Evolutionary conservation across 2,329 filamentous ascomycete species (phyloP).

Genomic region (Aspergillus japonicus): DNA sequence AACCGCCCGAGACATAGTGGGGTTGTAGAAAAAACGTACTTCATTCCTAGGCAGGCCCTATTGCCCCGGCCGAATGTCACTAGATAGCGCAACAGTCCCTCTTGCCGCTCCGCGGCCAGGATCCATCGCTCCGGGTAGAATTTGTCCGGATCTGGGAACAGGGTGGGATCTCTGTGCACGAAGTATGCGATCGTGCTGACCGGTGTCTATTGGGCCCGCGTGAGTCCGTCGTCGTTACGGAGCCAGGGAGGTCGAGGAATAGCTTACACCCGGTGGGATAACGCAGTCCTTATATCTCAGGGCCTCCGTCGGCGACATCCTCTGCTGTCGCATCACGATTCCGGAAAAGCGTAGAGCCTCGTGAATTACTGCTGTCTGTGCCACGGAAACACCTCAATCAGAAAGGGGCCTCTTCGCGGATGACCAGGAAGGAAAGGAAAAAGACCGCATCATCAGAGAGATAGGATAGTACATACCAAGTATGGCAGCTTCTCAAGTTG

Average conservation of each 20-base stretch:
- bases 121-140: slow-evolving; percentile 8
- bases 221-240: not conserved
- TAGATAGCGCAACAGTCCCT: not conserved
- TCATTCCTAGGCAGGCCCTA: not conserved
- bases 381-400: too few relatives aligned
- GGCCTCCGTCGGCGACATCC: slow-evolving; percentile 25
- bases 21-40: not conserved
- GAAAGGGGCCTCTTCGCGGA: too few relatives aligned
- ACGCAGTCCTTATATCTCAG: slow-evolving; percentile 30
- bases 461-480: slow-evolving; percentile 21
- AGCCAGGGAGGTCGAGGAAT: too few relatives aligned
- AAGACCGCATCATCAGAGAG: not conserved
- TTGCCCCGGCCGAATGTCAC: not conserved
- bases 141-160: not conserved
- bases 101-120: not conserved
- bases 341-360: slow-evolving; percentile 43
- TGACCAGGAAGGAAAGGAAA: not conserved
- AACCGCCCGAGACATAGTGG: too few relatives aligned
- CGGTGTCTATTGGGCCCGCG: not conserved
- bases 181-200: slow-evolving; percentile 4
- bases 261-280: slow-evolving; percentile 19
- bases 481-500: slow-evolving; percentile 45
- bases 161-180: not conserved
- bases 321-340: slow-evolving; percentile 30
- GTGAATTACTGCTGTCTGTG: slow-evolving; percentile 12